These are phyloP conservation scores for Pythium plurisporium DNA, from an alignment of 352 stramenopile species.

Conservation along the genomic window DNA sequence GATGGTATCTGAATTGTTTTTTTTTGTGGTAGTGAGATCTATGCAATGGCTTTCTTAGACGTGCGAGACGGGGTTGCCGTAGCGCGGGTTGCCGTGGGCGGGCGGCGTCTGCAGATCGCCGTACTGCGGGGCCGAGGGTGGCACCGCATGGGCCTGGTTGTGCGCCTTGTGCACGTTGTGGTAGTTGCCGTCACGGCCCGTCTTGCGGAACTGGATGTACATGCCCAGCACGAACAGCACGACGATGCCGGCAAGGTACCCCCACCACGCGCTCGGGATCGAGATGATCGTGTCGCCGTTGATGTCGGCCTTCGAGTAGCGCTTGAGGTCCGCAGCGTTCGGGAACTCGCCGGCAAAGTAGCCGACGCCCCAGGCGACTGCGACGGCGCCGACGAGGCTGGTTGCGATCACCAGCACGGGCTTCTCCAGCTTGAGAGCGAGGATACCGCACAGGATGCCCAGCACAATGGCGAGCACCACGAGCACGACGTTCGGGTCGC, in stretches of 20 bases:
- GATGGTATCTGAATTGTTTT: too few species aligned
- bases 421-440: constrained; percentile 55
- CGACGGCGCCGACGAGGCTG: constrained; percentile 38
- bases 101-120: constrained; percentile 3
- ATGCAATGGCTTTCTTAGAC: too few species aligned
- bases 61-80: constrained; percentile 23
- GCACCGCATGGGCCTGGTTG: constrained; percentile 17
- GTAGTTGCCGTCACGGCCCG: constrained; percentile 11
- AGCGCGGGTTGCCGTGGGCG: constrained; percentile 11
- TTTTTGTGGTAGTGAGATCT: too few species aligned
- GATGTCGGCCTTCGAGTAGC: constrained; percentile 20
- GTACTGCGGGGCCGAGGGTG: constrained; percentile 5
- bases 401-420: constrained; percentile 58
- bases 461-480: constrained; percentile 36
- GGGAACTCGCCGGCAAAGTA: constrained; percentile 64
- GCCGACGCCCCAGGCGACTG: constrained; percentile 45
- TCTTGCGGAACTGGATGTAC: constrained; percentile 34
- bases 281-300: constrained; percentile 22
- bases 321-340: constrained; percentile 34
- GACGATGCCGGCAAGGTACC: constrained; percentile 30
- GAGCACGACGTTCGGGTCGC: constrained; percentile 45
- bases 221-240: constrained; percentile 28
- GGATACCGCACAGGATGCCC: constrained; percentile 33
- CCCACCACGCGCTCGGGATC: constrained; percentile 35
- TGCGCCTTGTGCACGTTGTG: constrained; percentile 5